These are phyloP conservation scores for Solanum rostratum DNA, from an alignment of 257 asterid genomes.

Conservation along the genomic window DNA sequence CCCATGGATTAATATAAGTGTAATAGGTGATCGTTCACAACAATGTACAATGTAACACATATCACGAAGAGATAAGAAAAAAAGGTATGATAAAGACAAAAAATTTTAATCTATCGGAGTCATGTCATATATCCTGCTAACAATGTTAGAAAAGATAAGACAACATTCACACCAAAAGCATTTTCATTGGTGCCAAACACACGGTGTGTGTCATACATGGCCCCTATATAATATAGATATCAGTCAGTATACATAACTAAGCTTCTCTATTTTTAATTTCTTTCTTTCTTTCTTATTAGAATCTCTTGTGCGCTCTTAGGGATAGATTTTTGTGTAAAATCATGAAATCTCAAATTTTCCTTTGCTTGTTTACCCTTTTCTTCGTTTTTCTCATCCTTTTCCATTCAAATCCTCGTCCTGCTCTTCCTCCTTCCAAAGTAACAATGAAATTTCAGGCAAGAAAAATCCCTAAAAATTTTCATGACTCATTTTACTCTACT, in stretches of 20 bases:
- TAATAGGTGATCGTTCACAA: neutral
- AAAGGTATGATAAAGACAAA: neutral
- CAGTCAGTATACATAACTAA: too few relatives aligned
- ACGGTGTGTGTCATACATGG: too few relatives aligned
- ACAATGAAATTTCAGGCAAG: neutral
- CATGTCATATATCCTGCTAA: neutral
- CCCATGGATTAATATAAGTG: too few relatives aligned
- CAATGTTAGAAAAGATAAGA: neutral
- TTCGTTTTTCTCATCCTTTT: neutral
- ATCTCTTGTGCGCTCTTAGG: neutral
- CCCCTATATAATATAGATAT: too few relatives aligned
- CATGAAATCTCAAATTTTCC: conserved; percentile 11
- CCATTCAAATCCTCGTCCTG: neutral
- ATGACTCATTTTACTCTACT: neutral
- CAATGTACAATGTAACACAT: neutral
- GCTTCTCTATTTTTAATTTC: too few relatives aligned
- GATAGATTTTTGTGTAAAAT: conserved; percentile 15
- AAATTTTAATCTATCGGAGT: neutral
- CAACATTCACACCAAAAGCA: neutral
- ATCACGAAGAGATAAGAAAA: neutral
- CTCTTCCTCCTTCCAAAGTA: neutral
- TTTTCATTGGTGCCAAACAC: neutral
- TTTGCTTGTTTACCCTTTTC: neutral
- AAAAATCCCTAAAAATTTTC: neutral
- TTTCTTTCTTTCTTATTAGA: too few relatives aligned